Evolutionary conservation across 495 filamentous ascomycete species (phyloP).

Genomic region (Stereocaulon alpinum): DNA sequence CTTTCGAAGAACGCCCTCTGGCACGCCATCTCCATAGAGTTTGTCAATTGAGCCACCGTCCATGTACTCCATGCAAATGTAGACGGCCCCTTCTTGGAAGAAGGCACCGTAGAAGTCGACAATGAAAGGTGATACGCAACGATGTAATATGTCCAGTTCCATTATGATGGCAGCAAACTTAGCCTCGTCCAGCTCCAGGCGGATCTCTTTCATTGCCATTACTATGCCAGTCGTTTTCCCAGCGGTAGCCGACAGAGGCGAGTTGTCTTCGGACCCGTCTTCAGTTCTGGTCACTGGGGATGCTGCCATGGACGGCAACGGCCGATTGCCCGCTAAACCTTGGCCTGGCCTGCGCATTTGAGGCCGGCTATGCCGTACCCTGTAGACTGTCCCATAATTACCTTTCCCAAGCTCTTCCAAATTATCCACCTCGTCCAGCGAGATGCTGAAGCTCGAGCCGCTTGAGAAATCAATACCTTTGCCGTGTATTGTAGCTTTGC

Average conservation of each 20-base stretch:
- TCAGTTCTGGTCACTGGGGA: constrained; percentile 20
- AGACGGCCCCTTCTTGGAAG: constrained; percentile 97
- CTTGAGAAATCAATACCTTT: constrained; percentile 86
- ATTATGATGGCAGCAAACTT: constrained; percentile 98
- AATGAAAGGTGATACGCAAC: constrained; percentile 89
- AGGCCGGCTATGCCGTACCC: constrained; percentile 77
- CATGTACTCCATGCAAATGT: constrained; percentile 99
- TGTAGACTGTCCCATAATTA: constrained; percentile 97
- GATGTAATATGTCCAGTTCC: constrained; percentile 93
- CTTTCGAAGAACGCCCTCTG: constrained; percentile 80
- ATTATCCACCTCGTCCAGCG: constrained; percentile 89
- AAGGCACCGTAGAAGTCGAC: constrained; percentile 99
- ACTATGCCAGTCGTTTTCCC: constrained; percentile 54
- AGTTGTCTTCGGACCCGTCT: constrained; percentile 22
- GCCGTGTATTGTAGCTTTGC: constrained; percentile 79
- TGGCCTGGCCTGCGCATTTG: constrained; percentile 67
- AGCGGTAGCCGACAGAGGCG: constrained; percentile 17
- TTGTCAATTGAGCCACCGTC: constrained; percentile 98
- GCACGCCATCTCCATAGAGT: constrained; percentile 84
- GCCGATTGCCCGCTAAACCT: constrained; percentile 56
- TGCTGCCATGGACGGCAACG: constrained; percentile 26
- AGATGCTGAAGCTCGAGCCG: constrained; percentile 85
- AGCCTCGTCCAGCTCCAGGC: constrained; percentile 90
- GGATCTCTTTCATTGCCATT: constrained; percentile 99
- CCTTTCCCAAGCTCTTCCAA: constrained; percentile 94